Percentiles rank a stretch among this genome's conserved stretches.
Evolutionary conservation across 2,329 filamentous ascomycete species (phyloP).

Genomic region (Exophiala alcalophila): DNA sequence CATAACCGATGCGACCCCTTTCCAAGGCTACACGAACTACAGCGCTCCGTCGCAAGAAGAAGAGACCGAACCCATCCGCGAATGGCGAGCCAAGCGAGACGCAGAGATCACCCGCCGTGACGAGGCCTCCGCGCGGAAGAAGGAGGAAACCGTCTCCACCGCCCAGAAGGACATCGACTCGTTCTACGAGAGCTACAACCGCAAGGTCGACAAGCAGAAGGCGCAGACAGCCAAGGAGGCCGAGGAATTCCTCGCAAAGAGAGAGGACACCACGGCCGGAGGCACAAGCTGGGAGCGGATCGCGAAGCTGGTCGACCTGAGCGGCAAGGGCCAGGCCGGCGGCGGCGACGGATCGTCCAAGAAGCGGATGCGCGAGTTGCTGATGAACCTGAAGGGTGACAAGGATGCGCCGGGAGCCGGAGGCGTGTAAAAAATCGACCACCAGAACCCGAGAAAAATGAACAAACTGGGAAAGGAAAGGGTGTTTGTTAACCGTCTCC

Average conservation of each 20-base stretch:
- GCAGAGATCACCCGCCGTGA: conserved; percentile 78
- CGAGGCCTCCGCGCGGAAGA: conserved; percentile 77
- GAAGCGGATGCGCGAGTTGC: conserved; percentile 88
- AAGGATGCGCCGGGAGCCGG: conserved; percentile 70
- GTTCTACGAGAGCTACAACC: conserved; percentile 99
- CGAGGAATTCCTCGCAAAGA: conserved; percentile 81
- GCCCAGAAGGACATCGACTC: conserved; percentile 95
- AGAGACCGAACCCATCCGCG: conserved; percentile 47
- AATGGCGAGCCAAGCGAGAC: conserved; percentile 90
- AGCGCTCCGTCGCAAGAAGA: conserved; percentile 65
- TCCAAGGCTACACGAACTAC: conserved; percentile 52
- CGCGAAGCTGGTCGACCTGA: conserved; percentile 94
- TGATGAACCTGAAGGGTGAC: conserved; percentile 86
- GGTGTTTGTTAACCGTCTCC: too few species aligned
- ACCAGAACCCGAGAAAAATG: too few species aligned
- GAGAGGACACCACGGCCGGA: conserved; percentile 89
- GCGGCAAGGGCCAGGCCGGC: conserved; percentile 79
- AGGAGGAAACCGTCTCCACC: conserved; percentile 79
- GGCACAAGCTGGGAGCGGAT: conserved; percentile 99
- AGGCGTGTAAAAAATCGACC: conserved; percentile 38
- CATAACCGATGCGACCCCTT: conserved; percentile 70
- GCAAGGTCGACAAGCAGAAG: conserved; percentile 92
- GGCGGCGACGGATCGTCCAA: conserved; percentile 89
- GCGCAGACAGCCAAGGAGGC: conserved; percentile 86
- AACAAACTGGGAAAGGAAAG: too few species aligned